phyloP scores from a whole-genome alignment of 2,329 filamentous ascomycete genomes.

The Fusarium redolens region DNA sequence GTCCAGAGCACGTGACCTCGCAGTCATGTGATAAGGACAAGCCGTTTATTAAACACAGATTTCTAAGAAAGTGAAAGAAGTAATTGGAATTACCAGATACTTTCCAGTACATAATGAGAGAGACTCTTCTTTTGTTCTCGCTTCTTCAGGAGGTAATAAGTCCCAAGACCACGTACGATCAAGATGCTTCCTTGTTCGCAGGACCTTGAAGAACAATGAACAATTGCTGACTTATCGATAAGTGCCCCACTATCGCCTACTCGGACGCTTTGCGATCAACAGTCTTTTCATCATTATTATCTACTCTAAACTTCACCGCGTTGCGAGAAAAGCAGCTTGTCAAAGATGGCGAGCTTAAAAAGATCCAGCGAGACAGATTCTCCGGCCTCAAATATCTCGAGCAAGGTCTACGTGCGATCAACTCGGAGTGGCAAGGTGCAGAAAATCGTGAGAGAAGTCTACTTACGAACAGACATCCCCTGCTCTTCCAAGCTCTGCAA shows the following conservation, averaged over 20 bases:
- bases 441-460: constrained; percentile 97
- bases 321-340: background rate
- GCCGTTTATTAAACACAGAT: background rate
- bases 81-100: background rate
- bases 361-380: constrained; percentile 64
- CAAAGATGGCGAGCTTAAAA: constrained; percentile 73
- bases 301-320: constrained; percentile 11
- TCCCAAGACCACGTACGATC: background rate
- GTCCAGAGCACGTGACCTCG: constrained; percentile 1
- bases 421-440: constrained; percentile 97
- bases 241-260: constrained; percentile 42
- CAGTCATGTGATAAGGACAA: constrained; percentile 1
- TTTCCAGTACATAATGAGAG: background rate
- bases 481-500: constrained; percentile 93
- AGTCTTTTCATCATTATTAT: constrained; percentile 35
- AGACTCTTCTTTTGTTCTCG: background rate
- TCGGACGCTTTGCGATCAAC: constrained; percentile 38
- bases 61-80: background rate
- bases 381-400: constrained; percentile 80
- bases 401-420: constrained; percentile 95
- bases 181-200: background rate
- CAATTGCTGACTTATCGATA: constrained; percentile 46
- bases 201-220: background rate
- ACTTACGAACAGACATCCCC: constrained; percentile 94
- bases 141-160: background rate